Evolutionary conservation across 2,329 filamentous ascomycete species (phyloP).

Genomic region (Colletotrichum orbiculare): DNA sequence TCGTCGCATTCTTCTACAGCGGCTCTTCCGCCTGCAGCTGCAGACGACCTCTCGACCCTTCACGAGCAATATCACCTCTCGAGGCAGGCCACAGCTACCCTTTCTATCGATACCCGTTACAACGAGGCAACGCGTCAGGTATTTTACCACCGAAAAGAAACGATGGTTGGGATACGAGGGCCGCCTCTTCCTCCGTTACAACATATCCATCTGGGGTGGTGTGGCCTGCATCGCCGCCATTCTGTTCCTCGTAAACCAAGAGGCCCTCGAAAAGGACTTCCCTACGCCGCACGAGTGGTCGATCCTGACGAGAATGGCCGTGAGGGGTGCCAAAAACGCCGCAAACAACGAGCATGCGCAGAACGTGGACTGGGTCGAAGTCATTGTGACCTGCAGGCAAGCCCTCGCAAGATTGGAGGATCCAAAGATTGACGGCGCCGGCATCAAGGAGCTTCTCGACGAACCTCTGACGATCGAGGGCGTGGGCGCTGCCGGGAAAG

Average conservation of each 20-base stretch:
- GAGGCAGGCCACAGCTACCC: conserved; percentile 58
- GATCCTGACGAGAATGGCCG: conserved; percentile 74
- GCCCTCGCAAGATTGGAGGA: conserved; percentile 78
- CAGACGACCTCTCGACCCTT: conserved; percentile 34
- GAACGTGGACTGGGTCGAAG: conserved; percentile 73
- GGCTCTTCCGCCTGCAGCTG: conserved; percentile 34
- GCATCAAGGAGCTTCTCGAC: conserved; percentile 66
- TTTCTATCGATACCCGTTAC: conserved; percentile 61
- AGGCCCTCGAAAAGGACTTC: conserved; percentile 78
- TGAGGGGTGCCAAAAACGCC: conserved; percentile 72
- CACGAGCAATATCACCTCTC: conserved; percentile 39
- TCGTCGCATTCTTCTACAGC: conserved; percentile 46
- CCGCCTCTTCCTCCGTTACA: conserved; percentile 75
- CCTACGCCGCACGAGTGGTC: conserved; percentile 88
- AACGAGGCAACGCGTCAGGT: conserved; percentile 70
- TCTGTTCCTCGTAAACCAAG: conserved; percentile 75
- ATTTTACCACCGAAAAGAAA: conserved; percentile 83
- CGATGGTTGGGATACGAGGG: conserved; percentile 77
- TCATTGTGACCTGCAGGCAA: conserved; percentile 69
- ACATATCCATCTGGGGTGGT: conserved; percentile 72
- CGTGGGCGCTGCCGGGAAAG: conserved; percentile 65
- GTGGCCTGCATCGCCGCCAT: conserved; percentile 69
- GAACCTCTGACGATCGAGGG: conserved; percentile 66
- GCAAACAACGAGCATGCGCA: conserved; percentile 65
- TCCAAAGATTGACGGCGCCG: conserved; percentile 73